These are phyloP conservation scores for Magnolia sinica DNA, from an alignment of 164 flowering plant genomes.

Conservation along the genomic window DNA sequence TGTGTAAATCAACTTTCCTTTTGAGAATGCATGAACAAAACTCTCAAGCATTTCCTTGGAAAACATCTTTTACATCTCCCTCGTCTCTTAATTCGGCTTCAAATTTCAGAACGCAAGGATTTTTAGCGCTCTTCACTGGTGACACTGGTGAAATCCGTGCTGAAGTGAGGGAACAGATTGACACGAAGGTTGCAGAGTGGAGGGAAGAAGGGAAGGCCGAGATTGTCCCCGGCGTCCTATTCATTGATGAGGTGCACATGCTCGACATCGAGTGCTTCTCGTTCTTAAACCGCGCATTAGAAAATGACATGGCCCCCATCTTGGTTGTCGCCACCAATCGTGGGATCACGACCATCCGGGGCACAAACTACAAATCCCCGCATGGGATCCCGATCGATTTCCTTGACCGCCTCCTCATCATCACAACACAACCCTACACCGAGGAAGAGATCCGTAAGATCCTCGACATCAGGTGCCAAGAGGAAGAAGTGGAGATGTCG, in stretches of 20 bases:
- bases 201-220: slow-evolving; percentile 99
- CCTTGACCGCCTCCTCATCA: slow-evolving; percentile 85
- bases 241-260: slow-evolving; percentile 99
- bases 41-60: not conserved
- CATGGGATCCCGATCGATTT: slow-evolving; percentile 94
- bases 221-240: slow-evolving; percentile 95
- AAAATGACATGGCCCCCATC: slow-evolving; percentile 92
- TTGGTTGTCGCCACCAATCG: slow-evolving; percentile 90
- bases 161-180: slow-evolving; percentile 92
- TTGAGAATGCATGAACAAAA: not conserved
- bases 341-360: slow-evolving; percentile 72
- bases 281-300: slow-evolving; percentile 90
- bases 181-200: slow-evolving; percentile 98
- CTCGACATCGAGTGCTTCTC: slow-evolving; percentile 95
- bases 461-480: slow-evolving; percentile 82
- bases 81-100: not conserved
- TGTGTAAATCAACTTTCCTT: not conserved
- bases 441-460: slow-evolving; percentile 75
- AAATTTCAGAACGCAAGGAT: slow-evolving; percentile 78
- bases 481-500: slow-evolving; percentile 90
- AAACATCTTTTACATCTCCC: not conserved
- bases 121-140: slow-evolving; percentile 90
- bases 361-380: slow-evolving; percentile 90
- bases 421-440: slow-evolving; percentile 82
- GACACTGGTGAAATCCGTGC: slow-evolving; percentile 93